Evolutionary conservation across 1,139 yeast genomes (phyloP).

Genomic region (Magnusiomyces suaveolens): DNA sequence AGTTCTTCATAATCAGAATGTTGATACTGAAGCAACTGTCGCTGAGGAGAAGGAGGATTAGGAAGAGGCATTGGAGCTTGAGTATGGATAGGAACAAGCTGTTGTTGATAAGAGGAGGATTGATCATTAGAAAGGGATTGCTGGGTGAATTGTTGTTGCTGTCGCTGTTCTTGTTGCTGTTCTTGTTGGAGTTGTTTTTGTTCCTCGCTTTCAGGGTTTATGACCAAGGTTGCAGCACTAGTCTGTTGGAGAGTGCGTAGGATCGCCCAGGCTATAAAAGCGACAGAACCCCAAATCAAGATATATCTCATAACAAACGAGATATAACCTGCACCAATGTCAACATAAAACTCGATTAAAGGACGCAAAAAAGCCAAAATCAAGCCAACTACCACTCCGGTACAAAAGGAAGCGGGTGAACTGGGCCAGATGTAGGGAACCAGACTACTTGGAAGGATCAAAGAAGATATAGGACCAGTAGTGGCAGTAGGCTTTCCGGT

Average conservation of each 20-base stretch:
- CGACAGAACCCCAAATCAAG: slow-evolving; percentile 23
- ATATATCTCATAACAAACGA: slow-evolving; percentile 18
- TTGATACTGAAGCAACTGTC: background rate
- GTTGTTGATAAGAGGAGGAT: too few relatives aligned
- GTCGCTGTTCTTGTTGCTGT: background rate
- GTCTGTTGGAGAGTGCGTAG: slow-evolving; percentile 16
- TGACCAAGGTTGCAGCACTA: slow-evolving; percentile 11
- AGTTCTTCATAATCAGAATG: background rate
- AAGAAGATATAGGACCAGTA: slow-evolving; percentile 12
- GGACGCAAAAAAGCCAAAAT: slow-evolving; percentile 21
- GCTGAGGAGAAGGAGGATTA: background rate
- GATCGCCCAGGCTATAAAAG: slow-evolving; percentile 19
- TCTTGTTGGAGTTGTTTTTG: background rate
- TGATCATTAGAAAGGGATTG: too few relatives aligned
- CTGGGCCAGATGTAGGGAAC: slow-evolving; percentile 22
- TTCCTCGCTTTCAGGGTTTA: slow-evolving; percentile 3
- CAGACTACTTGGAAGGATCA: slow-evolving; percentile 14
- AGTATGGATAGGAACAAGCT: background rate
- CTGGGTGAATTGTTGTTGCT: too few relatives aligned
- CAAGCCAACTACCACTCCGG: slow-evolving; percentile 23
- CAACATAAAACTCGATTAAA: slow-evolving; percentile 22
- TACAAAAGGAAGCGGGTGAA: slow-evolving; percentile 24
- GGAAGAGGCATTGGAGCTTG: background rate
- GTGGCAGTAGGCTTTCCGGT: slow-evolving; percentile 8
- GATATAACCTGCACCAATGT: slow-evolving; percentile 21